These are phyloP conservation scores for Botrytis aclada DNA, from an alignment of 2,329 filamentous ascomycete genomes.

Conservation along the genomic window DNA sequence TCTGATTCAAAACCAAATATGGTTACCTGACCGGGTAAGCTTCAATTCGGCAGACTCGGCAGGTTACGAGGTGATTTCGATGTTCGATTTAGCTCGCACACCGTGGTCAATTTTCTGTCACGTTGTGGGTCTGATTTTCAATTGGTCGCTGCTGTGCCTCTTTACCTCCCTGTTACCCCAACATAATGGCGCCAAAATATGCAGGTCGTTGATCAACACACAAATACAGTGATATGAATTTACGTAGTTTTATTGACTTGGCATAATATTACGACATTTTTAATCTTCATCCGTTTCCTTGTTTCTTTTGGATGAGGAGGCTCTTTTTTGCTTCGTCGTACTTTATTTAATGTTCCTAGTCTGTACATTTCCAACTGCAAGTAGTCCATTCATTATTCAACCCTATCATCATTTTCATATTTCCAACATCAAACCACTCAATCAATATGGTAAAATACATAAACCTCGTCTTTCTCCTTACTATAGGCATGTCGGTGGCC, in stretches of 20 bases:
- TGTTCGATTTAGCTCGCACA: background rate
- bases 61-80: background rate
- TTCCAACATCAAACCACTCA: background rate
- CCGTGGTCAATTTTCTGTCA: background rate
- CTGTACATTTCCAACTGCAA: background rate
- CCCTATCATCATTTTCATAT: background rate
- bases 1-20: background rate
- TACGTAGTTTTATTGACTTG: background rate
- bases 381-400: background rate
- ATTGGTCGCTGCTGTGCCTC: background rate
- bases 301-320: background rate
- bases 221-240: background rate
- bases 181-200: background rate
- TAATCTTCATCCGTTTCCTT: background rate
- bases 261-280: background rate
- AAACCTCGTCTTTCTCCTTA: background rate
- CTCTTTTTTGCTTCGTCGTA: background rate
- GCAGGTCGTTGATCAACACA: background rate
- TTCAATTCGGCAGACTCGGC: background rate
- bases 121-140: background rate
- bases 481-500: background rate
- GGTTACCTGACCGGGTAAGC: background rate
- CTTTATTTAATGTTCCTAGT: background rate
- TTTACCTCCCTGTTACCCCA: background rate
- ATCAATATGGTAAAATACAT: background rate